Conservation (phyloP, 2,329 filamentous ascomycete genomes). For the Trichoderma pleuroti region DNA sequence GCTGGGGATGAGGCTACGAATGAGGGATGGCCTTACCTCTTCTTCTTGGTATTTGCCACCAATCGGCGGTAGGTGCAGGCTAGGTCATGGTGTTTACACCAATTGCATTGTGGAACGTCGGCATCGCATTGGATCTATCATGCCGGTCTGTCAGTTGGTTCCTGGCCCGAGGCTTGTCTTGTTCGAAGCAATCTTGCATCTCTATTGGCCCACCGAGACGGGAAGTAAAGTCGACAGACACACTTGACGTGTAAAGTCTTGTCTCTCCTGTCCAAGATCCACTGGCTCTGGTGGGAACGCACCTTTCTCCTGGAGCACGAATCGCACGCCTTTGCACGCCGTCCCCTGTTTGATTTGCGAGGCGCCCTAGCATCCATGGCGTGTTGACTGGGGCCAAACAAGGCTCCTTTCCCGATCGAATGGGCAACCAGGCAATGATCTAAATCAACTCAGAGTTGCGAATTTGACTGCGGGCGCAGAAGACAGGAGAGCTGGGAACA, state of each 20-base stretch:
- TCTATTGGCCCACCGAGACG: not conserved
- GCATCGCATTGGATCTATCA: slow-evolving; percentile 1
- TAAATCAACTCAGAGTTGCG: not conserved
- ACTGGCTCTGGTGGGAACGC: not conserved
- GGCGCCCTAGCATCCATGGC: not conserved
- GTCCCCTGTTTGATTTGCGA: not conserved
- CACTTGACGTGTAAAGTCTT: not conserved
- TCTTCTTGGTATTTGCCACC: not conserved
- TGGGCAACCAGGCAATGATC: not conserved
- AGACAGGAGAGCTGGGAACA: not conserved
- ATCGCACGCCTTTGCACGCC: slow-evolving; percentile 1
- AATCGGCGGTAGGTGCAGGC: not conserved
- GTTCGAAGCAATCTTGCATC: not conserved
- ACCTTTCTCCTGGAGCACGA: slow-evolving; percentile 1
- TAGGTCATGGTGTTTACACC: not conserved
- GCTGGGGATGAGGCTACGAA: not conserved
- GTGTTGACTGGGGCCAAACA: not conserved
- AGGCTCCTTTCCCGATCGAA: not conserved
- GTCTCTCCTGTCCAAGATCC: not conserved
- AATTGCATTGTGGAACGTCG: slow-evolving; percentile 5
- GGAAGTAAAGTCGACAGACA: not conserved
- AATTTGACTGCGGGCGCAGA: not conserved
- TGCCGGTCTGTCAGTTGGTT: not conserved
- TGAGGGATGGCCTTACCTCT: not conserved
- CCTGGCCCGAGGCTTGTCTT: not conserved